phyloP scores from a whole-genome alignment of 202 grass and related monocot species.

The Digitaria exilis region DNA sequence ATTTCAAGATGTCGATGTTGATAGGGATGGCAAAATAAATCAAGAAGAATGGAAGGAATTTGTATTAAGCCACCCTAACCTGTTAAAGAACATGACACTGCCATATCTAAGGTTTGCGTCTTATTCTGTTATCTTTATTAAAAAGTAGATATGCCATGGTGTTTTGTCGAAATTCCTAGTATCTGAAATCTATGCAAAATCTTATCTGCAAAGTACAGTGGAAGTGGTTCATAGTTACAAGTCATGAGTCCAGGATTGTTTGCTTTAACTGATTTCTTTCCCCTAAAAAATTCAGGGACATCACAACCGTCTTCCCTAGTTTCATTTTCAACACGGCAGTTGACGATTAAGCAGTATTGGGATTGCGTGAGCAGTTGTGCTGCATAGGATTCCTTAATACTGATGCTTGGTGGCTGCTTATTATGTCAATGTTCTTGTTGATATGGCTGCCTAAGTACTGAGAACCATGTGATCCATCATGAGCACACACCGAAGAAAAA shows the following conservation, averaged over 20 bases:
- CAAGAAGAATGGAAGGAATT: constrained; percentile 85
- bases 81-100: constrained; percentile 94
- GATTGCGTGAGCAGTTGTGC: neutral
- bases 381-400: neutral
- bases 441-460: neutral
- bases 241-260: neutral
- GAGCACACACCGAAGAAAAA: constrained; percentile 20
- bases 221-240: constrained; percentile 5
- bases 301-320: constrained; percentile 80
- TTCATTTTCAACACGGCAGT: constrained; percentile 83
- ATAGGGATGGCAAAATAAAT: constrained; percentile 80
- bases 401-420: constrained; percentile 13
- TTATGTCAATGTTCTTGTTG: neutral
- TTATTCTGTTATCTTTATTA: neutral
- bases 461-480: neutral
- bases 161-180: neutral
- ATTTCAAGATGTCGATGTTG: constrained; percentile 81
- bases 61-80: constrained; percentile 59
- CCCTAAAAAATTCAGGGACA: constrained; percentile 52
- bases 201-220: neutral
- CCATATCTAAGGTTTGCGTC: constrained; percentile 64
- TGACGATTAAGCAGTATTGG: constrained; percentile 56
- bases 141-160: neutral
- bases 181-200: neutral
- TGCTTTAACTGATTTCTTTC: neutral